These are phyloP conservation scores for Tolypocladium tundrense DNA, from an alignment of 2,329 filamentous ascomycete species.

Conservation along the genomic window DNA sequence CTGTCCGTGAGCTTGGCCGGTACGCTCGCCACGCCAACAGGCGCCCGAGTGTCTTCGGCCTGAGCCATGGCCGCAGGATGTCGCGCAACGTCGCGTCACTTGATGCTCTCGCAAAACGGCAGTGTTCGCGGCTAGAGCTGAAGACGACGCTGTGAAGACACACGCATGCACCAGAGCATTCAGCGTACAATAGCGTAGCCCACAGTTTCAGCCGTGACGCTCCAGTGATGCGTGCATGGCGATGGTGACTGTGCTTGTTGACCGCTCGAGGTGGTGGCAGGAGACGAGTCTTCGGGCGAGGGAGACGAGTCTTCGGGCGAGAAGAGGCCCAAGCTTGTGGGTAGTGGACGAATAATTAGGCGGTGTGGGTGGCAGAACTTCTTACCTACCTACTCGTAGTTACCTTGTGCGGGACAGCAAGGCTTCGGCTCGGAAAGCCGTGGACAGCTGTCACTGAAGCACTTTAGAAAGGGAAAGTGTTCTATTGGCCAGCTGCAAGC, in stretches of 20 bases:
- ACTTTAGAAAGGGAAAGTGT: not conserved
- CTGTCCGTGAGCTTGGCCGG: conserved; percentile 27
- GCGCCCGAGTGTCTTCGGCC: conserved; percentile 8
- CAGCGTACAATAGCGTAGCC: not conserved
- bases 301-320: not conserved
- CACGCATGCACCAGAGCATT: not conserved
- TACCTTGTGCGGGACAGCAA: not conserved
- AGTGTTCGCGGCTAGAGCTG: not conserved
- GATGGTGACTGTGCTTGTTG: not conserved
- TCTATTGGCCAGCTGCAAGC: too few species aligned
- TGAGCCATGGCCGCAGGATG: conserved; percentile 16
- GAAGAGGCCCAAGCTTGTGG: not conserved
- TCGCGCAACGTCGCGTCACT: conserved; percentile 2
- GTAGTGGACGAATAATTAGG: conserved; percentile 12
- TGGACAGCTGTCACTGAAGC: too few species aligned
- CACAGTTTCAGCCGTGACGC: not conserved
- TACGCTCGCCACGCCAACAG: conserved; percentile 7
- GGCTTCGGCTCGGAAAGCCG: not conserved
- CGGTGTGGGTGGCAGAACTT: conserved; percentile 18
- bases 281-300: not conserved
- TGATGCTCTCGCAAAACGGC: not conserved
- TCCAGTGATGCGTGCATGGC: not conserved
- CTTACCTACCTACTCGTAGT: not conserved
- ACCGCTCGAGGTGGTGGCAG: not conserved
- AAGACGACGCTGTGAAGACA: not conserved